phyloP scores from a whole-genome alignment of 108 stramenopile genomes.

The Pseudonitzschia multistriata region DNA sequence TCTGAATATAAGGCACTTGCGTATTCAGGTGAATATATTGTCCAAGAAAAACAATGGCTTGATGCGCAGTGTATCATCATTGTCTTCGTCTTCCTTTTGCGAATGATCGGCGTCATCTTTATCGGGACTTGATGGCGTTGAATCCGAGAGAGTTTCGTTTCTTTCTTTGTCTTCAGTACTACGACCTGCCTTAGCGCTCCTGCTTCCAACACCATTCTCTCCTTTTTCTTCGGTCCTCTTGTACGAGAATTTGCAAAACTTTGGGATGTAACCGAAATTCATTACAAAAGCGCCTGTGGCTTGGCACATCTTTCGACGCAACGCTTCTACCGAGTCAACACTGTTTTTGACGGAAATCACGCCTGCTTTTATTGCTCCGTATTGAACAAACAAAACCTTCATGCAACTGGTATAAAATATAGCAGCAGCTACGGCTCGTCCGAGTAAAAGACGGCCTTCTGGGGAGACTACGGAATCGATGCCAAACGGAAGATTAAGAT shows the following conservation, averaged over 20 bases:
- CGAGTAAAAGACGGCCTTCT: constrained; percentile 32
- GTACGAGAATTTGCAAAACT: constrained; percentile 5
- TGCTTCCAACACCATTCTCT: not conserved
- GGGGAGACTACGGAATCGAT: constrained; percentile 28
- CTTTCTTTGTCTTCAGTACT: constrained; percentile 4
- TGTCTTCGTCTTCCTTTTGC: constrained; percentile 14
- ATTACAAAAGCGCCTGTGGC: constrained; percentile 21
- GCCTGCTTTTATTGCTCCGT: constrained; percentile 31
- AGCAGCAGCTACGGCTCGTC: constrained; percentile 37
- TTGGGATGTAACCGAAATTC: constrained; percentile 35
- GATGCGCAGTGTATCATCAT: constrained; percentile 11
- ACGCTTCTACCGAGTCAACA: constrained; percentile 20
- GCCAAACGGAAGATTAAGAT: constrained; percentile 32
- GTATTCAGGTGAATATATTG: constrained; percentile 31
- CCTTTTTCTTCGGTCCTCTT: constrained; percentile 8
- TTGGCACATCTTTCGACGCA: constrained; percentile 17
- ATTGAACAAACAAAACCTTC: constrained; percentile 40
- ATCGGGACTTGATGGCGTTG: not conserved
- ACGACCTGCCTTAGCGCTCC: constrained; percentile 5
- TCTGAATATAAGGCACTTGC: no score
- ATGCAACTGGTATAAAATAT: constrained; percentile 36
- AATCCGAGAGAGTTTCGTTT: not conserved
- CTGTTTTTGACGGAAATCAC: constrained; percentile 24
- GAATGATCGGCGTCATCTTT: constrained; percentile 1
- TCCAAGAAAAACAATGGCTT: constrained; percentile 35